Base-by-base conservation (phyloP, 176 grass and related monocot species). In the Bonia amplexicaulis region DNA sequence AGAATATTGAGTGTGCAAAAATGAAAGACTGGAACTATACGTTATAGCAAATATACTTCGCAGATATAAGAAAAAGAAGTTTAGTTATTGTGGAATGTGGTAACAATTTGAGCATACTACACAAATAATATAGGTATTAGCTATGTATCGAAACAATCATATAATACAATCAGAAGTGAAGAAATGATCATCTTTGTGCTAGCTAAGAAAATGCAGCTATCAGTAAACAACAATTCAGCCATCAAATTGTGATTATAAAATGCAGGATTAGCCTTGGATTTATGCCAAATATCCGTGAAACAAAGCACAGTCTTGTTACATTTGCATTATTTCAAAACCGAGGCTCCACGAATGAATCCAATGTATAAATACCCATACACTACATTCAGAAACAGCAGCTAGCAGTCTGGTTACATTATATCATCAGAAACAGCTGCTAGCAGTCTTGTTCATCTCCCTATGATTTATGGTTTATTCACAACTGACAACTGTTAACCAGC, bases 381-480 rank as follows among this genome's bases (percentile, higher is more conserved):
- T 44, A 79, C 39, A 39, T 17, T 73, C 33, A 66, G 46, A 73
- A 29, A 15, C 29, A 63, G 7, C 20, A 66, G 27, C 44, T 40
- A 86, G 16, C 77, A n/a, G 52, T 19, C 9, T 61, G 41, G 7
- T 2, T 44, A 85, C 39, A 39, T 17, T 61, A 40, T 33, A 29
- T 39, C 57, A 72, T 73, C 33, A 66, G 46, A 73, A 29, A 15
- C 29, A 63, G 7, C 20, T 52, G 27, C 45, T 40, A 86, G 16
- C 77, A n/a, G 52, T 19, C 14, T 69, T 16, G 22, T 79, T 23
- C 58, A 58, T 66, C 3, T 70, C 6, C 9, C 20, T 55, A 60
- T 68, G 14, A 49, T 15, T 35, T 65, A 68, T 68, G 52, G 19
- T 81, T 47, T 53, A 79, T 79, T 35, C 68, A 82, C 79, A 81